Evolutionary conservation across 495 filamentous ascomycete species (phyloP).

Genomic region (Penicillium bovifimosum): DNA sequence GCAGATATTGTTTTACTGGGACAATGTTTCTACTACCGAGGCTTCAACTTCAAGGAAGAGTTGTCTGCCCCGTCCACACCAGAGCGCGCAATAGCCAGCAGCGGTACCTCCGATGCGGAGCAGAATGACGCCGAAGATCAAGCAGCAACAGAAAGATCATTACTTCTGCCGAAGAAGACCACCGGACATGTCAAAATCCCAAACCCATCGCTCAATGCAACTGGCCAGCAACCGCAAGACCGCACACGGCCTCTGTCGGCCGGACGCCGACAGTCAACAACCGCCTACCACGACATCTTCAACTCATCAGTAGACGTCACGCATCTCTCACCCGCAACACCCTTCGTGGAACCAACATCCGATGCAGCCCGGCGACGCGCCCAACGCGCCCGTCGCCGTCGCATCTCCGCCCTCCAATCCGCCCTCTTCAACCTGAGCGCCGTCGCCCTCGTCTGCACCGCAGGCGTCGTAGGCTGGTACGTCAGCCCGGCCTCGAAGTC

Average conservation of each 20-base stretch:
- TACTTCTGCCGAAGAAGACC: constrained; percentile 26
- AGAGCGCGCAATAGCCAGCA: constrained; percentile 5
- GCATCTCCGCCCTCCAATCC: constrained; percentile 50
- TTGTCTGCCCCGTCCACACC: constrained; percentile 20
- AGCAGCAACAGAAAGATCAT: constrained; percentile 27
- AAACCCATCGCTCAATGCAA: constrained; percentile 1
- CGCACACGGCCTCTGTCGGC: constrained; percentile 1
- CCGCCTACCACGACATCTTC: constrained; percentile 30
- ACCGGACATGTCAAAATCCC: constrained; percentile 17
- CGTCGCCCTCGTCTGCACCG: constrained; percentile 70
- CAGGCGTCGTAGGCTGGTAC: constrained; percentile 83
- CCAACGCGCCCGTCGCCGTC: constrained; percentile 15
- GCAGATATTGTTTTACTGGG: constrained; percentile 82
- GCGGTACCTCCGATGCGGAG: constrained; percentile 10
- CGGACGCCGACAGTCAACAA: constrained; percentile 26
- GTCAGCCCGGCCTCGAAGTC: constrained; percentile 45
- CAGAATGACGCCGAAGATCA: constrained; percentile 11
- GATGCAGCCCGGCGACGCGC: constrained; percentile 6
- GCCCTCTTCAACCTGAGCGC: constrained; percentile 65
- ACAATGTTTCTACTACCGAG: constrained; percentile 93
- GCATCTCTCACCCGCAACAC: constrained; percentile 77
- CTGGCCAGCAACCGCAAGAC: constrained; percentile 8
- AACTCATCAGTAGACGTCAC: constrained; percentile 47
- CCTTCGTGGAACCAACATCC: constrained; percentile 45
- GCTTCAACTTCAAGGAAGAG: constrained; percentile 65